Evolutionary conservation across 306 rosid species (phyloP).

Genomic region (Glycine tomentella): DNA sequence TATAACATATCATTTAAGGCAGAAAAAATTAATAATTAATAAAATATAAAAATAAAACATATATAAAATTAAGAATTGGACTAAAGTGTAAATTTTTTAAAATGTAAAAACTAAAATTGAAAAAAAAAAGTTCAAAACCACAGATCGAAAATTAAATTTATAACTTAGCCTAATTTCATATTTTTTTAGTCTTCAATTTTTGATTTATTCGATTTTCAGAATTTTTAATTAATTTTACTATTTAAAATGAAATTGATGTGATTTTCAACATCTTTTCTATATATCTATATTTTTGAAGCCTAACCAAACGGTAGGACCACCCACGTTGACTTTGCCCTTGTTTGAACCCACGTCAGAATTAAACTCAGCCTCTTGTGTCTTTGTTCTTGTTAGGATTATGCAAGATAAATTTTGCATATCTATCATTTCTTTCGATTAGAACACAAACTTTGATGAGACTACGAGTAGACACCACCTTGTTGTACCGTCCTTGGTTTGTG

Average conservation of each 20-base stretch:
- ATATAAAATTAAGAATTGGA: too few species aligned
- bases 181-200: too few species aligned
- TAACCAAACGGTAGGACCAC: background rate
- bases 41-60: too few species aligned
- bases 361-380: constrained; percentile 17
- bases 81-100: too few species aligned
- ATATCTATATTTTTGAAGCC: background rate
- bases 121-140: too few species aligned
- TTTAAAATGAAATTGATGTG: background rate
- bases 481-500: background rate
- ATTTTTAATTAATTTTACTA: background rate
- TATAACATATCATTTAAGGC: too few species aligned
- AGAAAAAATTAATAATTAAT: too few species aligned
- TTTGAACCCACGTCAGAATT: constrained; percentile 28
- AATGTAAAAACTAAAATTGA: too few species aligned
- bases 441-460: background rate
- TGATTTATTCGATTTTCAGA: background rate
- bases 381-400: background rate
- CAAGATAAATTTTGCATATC: background rate
- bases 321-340: constrained; percentile 30
- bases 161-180: too few species aligned
- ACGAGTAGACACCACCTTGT: constrained; percentile 31
- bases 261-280: background rate
- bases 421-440: background rate
- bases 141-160: too few species aligned